Base-by-base conservation (phyloP, 2,329 filamentous ascomycete genomes). In the Nothophoma quercina region DNA sequence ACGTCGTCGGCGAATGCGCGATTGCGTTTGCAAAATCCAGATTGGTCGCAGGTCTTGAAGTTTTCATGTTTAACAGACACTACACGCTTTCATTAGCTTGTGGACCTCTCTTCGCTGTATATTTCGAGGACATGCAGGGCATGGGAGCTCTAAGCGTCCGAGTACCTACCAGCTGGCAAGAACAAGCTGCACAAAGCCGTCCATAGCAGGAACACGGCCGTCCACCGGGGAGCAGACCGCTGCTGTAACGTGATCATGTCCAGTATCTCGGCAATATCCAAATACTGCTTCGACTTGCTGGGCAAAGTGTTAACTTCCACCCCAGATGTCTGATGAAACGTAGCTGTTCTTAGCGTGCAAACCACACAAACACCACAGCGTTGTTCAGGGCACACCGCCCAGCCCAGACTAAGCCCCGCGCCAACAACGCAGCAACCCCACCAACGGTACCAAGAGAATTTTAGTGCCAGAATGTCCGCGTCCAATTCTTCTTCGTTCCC, bases 11-110 rank as follows among this genome's bases (percentile, higher is more conserved):
- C 95, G 72, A 90, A 93, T 30, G 85, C 89, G 73, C 95, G 87
- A 78, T 98, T 98, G 61, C 95, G 90, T 73, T 92, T 95, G 79
- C 95, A 99, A 80, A 99, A 99, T 67, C 95, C 95, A 4, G 93
- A 95, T 73, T 99, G 93, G 63, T 89, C 80, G 79, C 95, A 99
- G 67, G 89, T 96, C 73, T 98, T 99, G 83, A 98, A 99, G 75
- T 96, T 93, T 68, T 96, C 87, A 72, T 96, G 89, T 79, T 99
- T 99, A 44, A 99, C 95, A 67, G 85, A 82, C 60, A 85, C 92
- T 96, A 63, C 23, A 16, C 7, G 7, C 6, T 40, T 22, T 15
- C 18, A 50, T 66, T 29, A 65, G 55, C 38, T 41, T 18, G 7
- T 23, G 2, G 8, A 2, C 22, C 18, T 18, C 12, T 16, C 18